Evolutionary conservation across 768 basidiomycete genomes (phyloP), one percentile per base, ranked within the genome.

Genomic region (Mrakia blollopis): DNA sequence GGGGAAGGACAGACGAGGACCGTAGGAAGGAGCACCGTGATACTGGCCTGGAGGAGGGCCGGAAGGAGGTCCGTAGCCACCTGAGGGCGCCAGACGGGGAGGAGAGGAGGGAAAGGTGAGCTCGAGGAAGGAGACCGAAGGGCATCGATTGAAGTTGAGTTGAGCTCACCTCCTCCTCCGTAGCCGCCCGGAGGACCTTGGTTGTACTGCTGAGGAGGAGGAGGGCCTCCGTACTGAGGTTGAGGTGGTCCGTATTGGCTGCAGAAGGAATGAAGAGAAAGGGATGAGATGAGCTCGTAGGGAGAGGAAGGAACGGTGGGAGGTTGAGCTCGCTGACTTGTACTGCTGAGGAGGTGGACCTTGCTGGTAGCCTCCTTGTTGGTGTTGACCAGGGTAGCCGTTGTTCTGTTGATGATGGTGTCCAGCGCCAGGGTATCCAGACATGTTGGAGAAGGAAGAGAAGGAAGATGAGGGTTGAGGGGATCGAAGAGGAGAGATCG

Each of bases 381-480:
- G 73, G 30, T 74, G 73, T 35, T 74, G 73, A 32, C 73, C 73
- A 23, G 73, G 73, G 73, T 74, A 74, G 63, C 63, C 63, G 47
- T 65, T 37, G 32, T 39, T 37, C 65, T n/a, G 35, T 23, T 39
- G 35, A 35, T 68, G 65, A n/a, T 68, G 65, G 6, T 37, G 65
- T 68, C 65, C 65, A 25, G 65, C 65, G 23, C 65, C 65, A n/a
- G 65, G 65, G 39, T 68, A 68, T 25, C 57, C 57, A 41, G 37
- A 39, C 65, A 68, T 68, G 25, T 23, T 68, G 7, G 32, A 63
- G 62, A 32, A 25, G 13, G 62, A 10, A 3, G 25, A n/a, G 10
- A 10, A 7, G 14, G 57, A 57, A 57, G 57, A 18, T 50, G 47
- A 50, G 47, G 16, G 47, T 21, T 50, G 18, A 21, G 13, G 47